Percentiles rank a stretch among this genome's conserved stretches.
phyloP scores from a whole-genome alignment of 768 basidiomycete genomes.

The Suillus plorans region DNA sequence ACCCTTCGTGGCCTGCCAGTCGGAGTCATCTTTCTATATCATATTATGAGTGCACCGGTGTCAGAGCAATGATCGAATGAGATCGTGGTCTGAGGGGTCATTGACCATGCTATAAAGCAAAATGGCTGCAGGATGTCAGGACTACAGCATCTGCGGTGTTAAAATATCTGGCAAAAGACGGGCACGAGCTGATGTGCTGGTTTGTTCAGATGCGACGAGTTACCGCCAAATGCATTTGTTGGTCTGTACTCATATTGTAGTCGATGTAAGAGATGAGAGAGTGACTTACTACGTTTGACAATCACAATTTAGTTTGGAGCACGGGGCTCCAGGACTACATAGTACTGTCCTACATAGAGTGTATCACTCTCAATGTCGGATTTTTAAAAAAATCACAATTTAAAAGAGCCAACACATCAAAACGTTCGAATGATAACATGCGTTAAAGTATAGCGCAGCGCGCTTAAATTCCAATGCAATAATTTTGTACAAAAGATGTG shows the following conservation, averaged over 20 bases:
- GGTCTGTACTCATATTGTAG: conserved; percentile 45
- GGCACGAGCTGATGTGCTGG: conserved; percentile 59
- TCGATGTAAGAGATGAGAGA: neutral
- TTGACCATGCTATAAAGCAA: conserved; percentile 76
- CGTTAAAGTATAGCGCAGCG: too few species aligned
- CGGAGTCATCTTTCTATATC: too few species aligned
- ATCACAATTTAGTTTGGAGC: too few species aligned
- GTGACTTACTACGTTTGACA: neutral
- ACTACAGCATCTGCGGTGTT: conserved; percentile 10
- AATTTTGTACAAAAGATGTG: neutral
- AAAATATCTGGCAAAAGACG: conserved; percentile 87
- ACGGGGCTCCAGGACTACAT: too few species aligned
- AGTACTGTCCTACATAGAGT: too few species aligned
- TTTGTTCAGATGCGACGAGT: conserved; percentile 44
- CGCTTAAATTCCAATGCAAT: neutral
- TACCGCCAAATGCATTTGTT: conserved; percentile 56
- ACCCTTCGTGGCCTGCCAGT: too few species aligned
- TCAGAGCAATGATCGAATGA: conserved; percentile 95
- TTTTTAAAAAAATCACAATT: neutral
- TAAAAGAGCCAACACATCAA: neutral
- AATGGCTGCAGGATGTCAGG: conserved; percentile 8
- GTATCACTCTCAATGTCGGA: too few species aligned
- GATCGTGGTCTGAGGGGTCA: conserved; percentile 73
- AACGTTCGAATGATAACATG: neutral
- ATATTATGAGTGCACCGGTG: conserved; percentile 42